Evolutionary conservation across 495 filamentous ascomycete species (phyloP).

Genomic region (Peziza echinospora): DNA sequence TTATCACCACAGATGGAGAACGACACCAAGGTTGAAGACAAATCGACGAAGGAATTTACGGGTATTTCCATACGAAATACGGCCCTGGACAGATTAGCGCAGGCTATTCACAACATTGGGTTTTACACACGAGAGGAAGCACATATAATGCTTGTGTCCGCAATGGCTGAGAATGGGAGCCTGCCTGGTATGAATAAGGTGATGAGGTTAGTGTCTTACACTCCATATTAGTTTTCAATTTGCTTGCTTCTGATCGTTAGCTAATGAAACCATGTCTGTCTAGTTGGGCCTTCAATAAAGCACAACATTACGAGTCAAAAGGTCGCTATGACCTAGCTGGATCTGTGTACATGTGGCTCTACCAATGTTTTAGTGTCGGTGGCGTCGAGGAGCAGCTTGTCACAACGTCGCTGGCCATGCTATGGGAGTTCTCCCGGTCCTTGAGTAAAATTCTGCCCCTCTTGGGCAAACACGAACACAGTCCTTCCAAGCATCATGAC

Average conservation of each 20-base stretch:
- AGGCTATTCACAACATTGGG: background rate
- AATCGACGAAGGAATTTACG: background rate
- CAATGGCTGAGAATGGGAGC: background rate
- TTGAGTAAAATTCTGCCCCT: background rate
- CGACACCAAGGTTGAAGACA: background rate
- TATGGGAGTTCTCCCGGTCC: background rate
- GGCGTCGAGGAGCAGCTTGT: background rate
- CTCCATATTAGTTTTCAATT: background rate
- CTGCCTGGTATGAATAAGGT: background rate
- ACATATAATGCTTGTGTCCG: background rate
- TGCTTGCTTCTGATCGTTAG: background rate
- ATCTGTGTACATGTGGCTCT: background rate
- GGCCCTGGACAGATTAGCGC: background rate
- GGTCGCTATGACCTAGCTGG: background rate
- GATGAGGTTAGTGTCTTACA: background rate
- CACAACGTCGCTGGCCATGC: background rate
- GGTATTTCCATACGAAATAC: background rate
- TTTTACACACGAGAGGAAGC: background rate
- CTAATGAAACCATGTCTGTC: background rate
- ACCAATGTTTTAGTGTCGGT: background rate
- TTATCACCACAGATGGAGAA: background rate
- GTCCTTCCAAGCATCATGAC: background rate
- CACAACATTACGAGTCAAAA: background rate
- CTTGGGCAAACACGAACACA: background rate
- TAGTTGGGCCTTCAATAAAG: background rate